Evolutionary conservation across 495 filamentous ascomycete genomes (phyloP), one percentile per base, ranked within the genome.

Genomic region (Aspergillus sparsus): DNA sequence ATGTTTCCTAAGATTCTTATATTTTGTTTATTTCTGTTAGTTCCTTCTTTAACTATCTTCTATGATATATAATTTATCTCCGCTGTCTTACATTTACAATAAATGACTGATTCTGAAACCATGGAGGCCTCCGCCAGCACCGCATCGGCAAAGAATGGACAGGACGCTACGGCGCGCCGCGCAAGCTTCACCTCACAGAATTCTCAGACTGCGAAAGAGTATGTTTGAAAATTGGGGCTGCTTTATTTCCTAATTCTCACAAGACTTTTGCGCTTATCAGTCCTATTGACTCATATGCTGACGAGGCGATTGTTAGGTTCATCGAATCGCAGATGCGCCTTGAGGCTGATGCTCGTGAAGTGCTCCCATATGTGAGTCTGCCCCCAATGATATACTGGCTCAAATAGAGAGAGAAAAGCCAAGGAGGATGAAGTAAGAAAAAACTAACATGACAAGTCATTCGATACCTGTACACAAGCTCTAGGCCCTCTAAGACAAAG

Each of bases 261-360:
- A 27, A 27, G 21, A 27, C 21, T 27, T 27, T 27, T 27, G 21
- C 3, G 21, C 21, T 27, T 3, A 27, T 27, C 1, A 27, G 21
- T 27, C 21, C 21, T 1, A 27, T 27, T 27, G 3, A 27, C 21
- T 3, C 1, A 27, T 27, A 27, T 27, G 21, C 21, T 27, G 21
- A 27, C 3, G 21, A 27, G 21, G 21, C 21, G 21, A 27, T 27
- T 27, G 3, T 27, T 27, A 93, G 90, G 44, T 98, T 92, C 72
- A 93, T 98, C 66, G 84, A 89, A 62, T 87, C 85, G 55, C 94
- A 99, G 67, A 88, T 96, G 60, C 85, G 86, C 55, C 87, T 99
- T 55, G 94, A 99, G 76, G 88, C 87, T 18, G 94, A 99, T 74
- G 94, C 94, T 41, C 91, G 94, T 53, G 93, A 98, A 78, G 85